A percentile compares a stretch with the other conserved stretches of the same genome.
Evolutionary conservation across 352 stramenopile genomes (phyloP).

Genomic region (Globisporangium alternatum): DNA sequence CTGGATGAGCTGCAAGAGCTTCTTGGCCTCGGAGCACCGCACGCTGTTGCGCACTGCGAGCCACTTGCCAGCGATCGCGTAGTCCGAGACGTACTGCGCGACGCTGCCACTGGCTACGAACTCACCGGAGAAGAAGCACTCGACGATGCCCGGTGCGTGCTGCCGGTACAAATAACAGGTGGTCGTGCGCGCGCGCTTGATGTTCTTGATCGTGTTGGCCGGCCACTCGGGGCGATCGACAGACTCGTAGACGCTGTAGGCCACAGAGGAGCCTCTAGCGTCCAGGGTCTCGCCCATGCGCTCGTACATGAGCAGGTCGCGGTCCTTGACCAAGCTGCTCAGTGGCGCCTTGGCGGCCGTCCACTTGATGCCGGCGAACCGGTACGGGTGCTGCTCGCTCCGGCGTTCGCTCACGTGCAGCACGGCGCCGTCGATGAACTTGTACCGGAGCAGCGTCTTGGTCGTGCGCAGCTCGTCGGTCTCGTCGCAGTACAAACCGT

Average conservation of each 20-base stretch:
- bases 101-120: slow-evolving; percentile 28
- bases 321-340: slow-evolving; percentile 28
- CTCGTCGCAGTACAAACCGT: slow-evolving; percentile 95
- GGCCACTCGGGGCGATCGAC: slow-evolving; percentile 29
- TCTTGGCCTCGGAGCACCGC: slow-evolving; percentile 6
- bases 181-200: slow-evolving; percentile 24
- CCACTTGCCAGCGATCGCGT: slow-evolving; percentile 31
- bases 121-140: slow-evolving; percentile 35
- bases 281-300: slow-evolving; percentile 36
- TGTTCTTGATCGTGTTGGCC: slow-evolving; percentile 22
- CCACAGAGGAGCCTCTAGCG: slow-evolving; percentile 26
- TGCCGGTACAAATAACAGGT: slow-evolving; percentile 36
- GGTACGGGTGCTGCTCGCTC: slow-evolving; percentile 24
- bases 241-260: slow-evolving; percentile 43
- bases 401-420: slow-evolving; percentile 32
- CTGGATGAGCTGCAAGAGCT: neutral
- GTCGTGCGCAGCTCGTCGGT: slow-evolving; percentile 30
- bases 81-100: slow-evolving; percentile 30
- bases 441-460: slow-evolving; percentile 31
- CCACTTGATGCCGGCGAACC: slow-evolving; percentile 49
- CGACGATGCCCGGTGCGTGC: slow-evolving; percentile 8
- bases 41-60: slow-evolving; percentile 22
- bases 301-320: slow-evolving; percentile 48
- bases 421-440: slow-evolving; percentile 32
- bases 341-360: slow-evolving; percentile 26